Percentiles rank a stretch among this genome's conserved stretches.
Evolutionary conservation across 1,284 basidiomycete species (phyloP).

Genomic region (Volvariella volvacea): DNA sequence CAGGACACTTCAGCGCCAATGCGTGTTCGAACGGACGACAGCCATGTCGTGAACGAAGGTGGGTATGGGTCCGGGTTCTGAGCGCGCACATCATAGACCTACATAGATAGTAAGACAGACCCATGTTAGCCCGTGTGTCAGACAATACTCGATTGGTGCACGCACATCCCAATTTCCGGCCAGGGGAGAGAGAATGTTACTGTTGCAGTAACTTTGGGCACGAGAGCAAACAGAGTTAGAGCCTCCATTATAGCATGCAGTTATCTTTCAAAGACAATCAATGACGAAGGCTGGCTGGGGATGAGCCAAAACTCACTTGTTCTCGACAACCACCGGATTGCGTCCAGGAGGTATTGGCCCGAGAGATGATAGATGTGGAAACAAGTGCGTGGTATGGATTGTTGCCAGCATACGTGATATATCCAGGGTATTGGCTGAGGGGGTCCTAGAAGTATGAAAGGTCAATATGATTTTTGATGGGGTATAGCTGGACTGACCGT

Average conservation of each 20-base stretch:
- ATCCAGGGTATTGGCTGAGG: conserved; percentile 49
- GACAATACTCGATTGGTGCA: conserved; percentile 2
- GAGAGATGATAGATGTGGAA: conserved; percentile 27
- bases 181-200: conserved; percentile 41
- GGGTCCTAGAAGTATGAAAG: conserved; percentile 36
- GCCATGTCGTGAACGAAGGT: conserved; percentile 37
- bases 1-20: conserved; percentile 49
- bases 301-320: conserved; percentile 23
- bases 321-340: conserved; percentile 40
- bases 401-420: conserved; percentile 43
- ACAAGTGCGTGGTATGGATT: conserved; percentile 54
- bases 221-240: conserved; percentile 41
- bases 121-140: background rate
- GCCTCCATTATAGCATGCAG: conserved; percentile 39
- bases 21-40: conserved; percentile 28
- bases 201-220: conserved; percentile 52
- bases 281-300: background rate
- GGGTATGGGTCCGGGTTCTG: conserved; percentile 49
- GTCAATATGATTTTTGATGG: conserved; percentile 6
- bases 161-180: conserved; percentile 38
- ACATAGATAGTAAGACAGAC: conserved; percentile 1
- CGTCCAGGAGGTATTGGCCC: conserved; percentile 39
- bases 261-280: conserved; percentile 29
- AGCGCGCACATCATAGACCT: conserved; percentile 48
- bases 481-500: conserved; percentile 32